Conservation (phyloP, 352 stramenopile genomes). For the Globisporangium okanoganense region DNA sequence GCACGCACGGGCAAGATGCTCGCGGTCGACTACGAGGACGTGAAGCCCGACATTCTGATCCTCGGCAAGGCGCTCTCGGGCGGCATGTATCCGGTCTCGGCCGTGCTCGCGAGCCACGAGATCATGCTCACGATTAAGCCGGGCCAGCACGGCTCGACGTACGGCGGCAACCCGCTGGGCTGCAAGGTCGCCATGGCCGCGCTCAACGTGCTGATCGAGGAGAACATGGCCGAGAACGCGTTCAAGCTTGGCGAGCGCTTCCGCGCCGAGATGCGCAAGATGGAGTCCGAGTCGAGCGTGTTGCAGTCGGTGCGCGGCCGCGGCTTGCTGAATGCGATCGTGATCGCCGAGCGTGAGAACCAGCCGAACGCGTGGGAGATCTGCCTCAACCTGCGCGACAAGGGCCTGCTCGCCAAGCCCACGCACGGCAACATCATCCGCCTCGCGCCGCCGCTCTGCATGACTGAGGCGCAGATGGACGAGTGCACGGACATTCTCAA, state of each 20-base stretch:
- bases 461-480: slow-evolving; percentile 92
- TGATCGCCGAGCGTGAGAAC: slow-evolving; percentile 92
- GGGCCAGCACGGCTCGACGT: slow-evolving; percentile 96
- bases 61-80: slow-evolving; percentile 96
- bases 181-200: slow-evolving; percentile 97
- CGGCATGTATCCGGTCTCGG: slow-evolving; percentile 97
- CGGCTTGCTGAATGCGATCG: slow-evolving; percentile 97
- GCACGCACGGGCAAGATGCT: slow-evolving; percentile 96
- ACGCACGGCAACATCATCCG: slow-evolving; percentile 99
- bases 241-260: slow-evolving; percentile 93
- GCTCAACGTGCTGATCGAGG: slow-evolving; percentile 91
- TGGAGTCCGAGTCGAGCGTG: slow-evolving; percentile 48
- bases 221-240: slow-evolving; percentile 95
- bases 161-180: slow-evolving; percentile 96
- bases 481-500: slow-evolving; percentile 88
- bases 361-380: slow-evolving; percentile 92
- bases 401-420: slow-evolving; percentile 97
- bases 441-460: slow-evolving; percentile 94
- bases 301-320: slow-evolving; percentile 90
- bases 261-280: slow-evolving; percentile 81
- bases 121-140: slow-evolving; percentile 98
- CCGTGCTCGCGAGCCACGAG: slow-evolving; percentile 95
- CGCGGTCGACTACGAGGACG: slow-evolving; percentile 93
- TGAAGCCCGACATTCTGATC: slow-evolving; percentile 98
- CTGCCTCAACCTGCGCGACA: slow-evolving; percentile 94